Conservation (phyloP, 257 asterid species). For the Perilla frutescens region DNA sequence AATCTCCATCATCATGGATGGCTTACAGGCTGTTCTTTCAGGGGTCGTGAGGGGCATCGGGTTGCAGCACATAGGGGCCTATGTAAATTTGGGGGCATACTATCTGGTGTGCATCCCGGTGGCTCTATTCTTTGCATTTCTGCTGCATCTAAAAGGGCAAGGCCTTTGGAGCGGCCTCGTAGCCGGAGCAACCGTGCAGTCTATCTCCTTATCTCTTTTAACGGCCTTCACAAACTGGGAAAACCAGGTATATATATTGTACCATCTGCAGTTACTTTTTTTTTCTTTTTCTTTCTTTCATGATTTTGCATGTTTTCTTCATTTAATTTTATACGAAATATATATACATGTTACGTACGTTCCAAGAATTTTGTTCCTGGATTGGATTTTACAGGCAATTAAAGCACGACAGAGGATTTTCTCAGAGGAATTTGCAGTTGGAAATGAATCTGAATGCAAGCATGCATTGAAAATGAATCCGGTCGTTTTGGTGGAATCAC, state of each 20-base stretch:
- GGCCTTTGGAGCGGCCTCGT: conserved; percentile 64
- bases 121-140: conserved; percentile 49
- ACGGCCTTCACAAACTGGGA: conserved; percentile 54
- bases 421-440: conserved; percentile 33
- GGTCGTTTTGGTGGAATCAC: too few relatives aligned
- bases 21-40: conserved; percentile 67
- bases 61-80: conserved; percentile 65
- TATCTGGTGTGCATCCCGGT: conserved; percentile 54
- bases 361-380: not conserved
- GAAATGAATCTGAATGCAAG: conserved; percentile 18
- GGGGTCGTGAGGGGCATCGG: conserved; percentile 74
- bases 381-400: conserved; percentile 46
- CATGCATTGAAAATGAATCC: conserved; percentile 17
- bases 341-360: too few relatives aligned
- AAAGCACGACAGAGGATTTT: conserved; percentile 54
- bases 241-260: conserved; percentile 39
- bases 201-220: conserved; percentile 39
- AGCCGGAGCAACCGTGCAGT: conserved; percentile 52
- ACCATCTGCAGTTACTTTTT: too few relatives aligned
- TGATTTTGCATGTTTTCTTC: not conserved
- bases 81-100: conserved; percentile 58
- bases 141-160: conserved; percentile 50
- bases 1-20: conserved; percentile 58
- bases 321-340: too few relatives aligned
- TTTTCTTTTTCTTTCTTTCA: not conserved